Conservation (phyloP, 2,329 filamentous ascomycete species). For the Epichloe aotearoae region DNA sequence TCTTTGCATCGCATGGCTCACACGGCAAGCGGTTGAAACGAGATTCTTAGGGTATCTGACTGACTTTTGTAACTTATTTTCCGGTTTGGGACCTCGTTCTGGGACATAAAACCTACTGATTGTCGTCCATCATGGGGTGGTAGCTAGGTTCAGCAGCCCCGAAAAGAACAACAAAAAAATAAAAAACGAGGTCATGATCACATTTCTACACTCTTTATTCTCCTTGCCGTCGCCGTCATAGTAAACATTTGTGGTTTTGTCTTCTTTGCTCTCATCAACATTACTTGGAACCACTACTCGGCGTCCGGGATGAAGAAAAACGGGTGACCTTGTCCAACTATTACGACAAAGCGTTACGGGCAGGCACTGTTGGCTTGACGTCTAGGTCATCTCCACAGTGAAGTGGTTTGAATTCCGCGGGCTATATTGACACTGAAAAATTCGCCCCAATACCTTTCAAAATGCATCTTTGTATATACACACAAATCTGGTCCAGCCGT, state of each 20-base stretch:
- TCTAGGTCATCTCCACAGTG: no score
- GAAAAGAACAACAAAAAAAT: conserved; percentile 13
- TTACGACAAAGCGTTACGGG: no score
- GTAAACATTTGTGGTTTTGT: not conserved
- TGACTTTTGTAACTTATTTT: conserved; percentile 20
- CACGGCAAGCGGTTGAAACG: conserved; percentile 11
- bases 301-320: no score
- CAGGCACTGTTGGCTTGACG: no score
- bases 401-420: no score
- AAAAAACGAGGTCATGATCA: conserved; percentile 28
- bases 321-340: no score
- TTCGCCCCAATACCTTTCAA: no score
- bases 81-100: conserved; percentile 23
- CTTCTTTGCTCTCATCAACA: not conserved
- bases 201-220: not conserved
- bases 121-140: conserved; percentile 18
- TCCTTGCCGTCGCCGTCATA: no score
- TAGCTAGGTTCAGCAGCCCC: conserved; percentile 16
- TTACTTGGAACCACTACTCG: no score
- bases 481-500: no score
- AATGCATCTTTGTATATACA: no score
- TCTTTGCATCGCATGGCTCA: conserved; percentile 26
- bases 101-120: conserved; percentile 14
- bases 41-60: conserved; percentile 20
- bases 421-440: no score